Base-by-base conservation (phyloP, 2,329 filamentous ascomycete species). In the Pseudovirgaria hyperparasitica region DNA sequence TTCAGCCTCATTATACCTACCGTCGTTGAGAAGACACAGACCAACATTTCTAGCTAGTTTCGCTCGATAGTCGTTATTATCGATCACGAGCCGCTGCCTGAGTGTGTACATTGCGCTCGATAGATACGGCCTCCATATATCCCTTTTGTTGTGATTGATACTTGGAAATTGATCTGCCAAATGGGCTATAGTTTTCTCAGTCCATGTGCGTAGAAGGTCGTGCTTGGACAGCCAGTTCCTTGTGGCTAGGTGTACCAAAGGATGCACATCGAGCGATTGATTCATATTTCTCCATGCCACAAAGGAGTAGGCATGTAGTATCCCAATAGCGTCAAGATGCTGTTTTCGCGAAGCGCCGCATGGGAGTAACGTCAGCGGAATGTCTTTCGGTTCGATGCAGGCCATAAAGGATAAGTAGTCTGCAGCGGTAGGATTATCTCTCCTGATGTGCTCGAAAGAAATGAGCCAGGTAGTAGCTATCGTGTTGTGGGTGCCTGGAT, bases 391-490 rank as follows among this genome's bases (percentile, higher is more conserved):
- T 10, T 39, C 30, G 8, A 65, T 51, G 13, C 41, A 54, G 2
- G 53, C 53, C 10, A 58, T 46, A 25, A 60, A 56, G 0, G 42
- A 48, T 1, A 66, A 41, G 19, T 58, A 30, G 1, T 50, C 29
- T 19, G 50, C 52, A 2, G 58, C 58, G 4, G 37, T 18, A 2
- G 26, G 4, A 23, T 56, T 34, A 1, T 53, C 13, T 15, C 12
- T 6, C 4, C 24, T 24, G 22, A 41, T 27, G 17, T 40, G 43
- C 10, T 57, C 38, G 18, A 64, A 58, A 0, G 59, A 60, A 10
- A 63, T 42, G 1, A 57, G 34, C 41, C 48, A 58, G 1, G 59
- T 58, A 0, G 44, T 47, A 5, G 51, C 52, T 2, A 62, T 40
- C 1, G 56, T 43, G 13, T 54, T 49, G 22, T 48, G 46, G 2